A percentile compares a stretch with the other conserved stretches of the same genome.
phyloP scores from a whole-genome alignment of 2,329 filamentous ascomycete genomes.

The Dothistroma pini region DNA sequence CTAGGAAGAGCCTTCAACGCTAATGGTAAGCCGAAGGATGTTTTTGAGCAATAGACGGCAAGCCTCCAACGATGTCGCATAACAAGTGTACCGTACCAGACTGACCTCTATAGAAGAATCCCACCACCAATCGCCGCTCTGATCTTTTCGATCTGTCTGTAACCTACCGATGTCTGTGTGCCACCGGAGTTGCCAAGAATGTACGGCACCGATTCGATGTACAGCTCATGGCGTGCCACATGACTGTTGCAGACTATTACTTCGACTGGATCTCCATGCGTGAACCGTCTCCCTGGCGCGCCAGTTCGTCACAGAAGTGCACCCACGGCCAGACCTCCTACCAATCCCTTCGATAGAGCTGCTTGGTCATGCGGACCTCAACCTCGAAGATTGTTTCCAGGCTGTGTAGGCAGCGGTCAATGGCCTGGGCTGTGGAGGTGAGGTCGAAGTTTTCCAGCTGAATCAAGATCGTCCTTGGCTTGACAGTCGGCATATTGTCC shows the following conservation, averaged over 20 bases:
- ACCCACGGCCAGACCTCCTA: conserved; percentile 18
- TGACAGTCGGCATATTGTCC: not conserved
- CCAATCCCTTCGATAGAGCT: conserved; percentile 13
- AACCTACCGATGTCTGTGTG: conserved; percentile 4
- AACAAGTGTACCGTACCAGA: not conserved
- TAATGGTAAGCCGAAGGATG: not conserved
- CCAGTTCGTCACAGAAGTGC: conserved; percentile 14
- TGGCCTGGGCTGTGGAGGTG: conserved; percentile 5
- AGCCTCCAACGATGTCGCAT: not conserved
- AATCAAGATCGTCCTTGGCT: conserved; percentile 5
- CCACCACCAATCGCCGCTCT: not conserved
- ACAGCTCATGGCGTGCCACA: conserved; percentile 16
- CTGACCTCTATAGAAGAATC: not conserved
- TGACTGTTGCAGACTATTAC: conserved; percentile 12
- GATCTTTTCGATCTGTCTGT: conserved; percentile 12
- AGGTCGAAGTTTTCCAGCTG: conserved; percentile 16
- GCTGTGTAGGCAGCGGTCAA: conserved; percentile 5
- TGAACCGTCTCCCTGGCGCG: not conserved
- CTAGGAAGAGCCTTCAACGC: not conserved
- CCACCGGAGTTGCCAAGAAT: conserved; percentile 5
- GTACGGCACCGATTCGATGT: conserved; percentile 18
- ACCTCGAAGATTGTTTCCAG: conserved; percentile 10
- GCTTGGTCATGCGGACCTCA: conserved; percentile 13
- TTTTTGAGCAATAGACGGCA: not conserved
- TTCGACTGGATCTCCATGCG: conserved; percentile 4